Evolutionary conservation across 208 protist species (phyloP), one percentile per base, ranked within the genome.

Genomic region (Willaertia magna): DNA sequence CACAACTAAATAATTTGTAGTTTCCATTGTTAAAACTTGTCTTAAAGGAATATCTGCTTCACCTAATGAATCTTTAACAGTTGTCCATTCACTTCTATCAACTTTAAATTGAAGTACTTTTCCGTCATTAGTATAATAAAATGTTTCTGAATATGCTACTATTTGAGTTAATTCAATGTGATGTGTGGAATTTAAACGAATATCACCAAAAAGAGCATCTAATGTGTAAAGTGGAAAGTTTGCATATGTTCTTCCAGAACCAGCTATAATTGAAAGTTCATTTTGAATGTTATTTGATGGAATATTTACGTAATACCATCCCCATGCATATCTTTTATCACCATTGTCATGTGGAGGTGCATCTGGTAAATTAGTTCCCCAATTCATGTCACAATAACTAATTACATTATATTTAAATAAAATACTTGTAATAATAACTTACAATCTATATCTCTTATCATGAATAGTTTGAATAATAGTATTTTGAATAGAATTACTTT

Each of bases 361-460:
- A 49, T 26, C 18, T 61, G 82, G 82, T 20, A 85, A 44, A 9
- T 34, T 42, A 61, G 48, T 7, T 52, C 82, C 82, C 47, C 47
- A 85, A 42, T 85, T 85, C 47, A 52, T 61, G 39, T 85, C 82
- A 52, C 82, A n/a, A 43, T 85, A 85, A 40, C n/a, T 42, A 43
- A 2, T 75, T 61, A 4, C n/a, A n/a, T n/a, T n/a, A n/a, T n/a
- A n/a, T n/a, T n/a, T n/a, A n/a, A n/a, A n/a, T n/a, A 52, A 34
- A 81, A n/a, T 52, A 16, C 16, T n/a, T 3, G 3, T 55, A n/a
- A n/a, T 4, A 81, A 81, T 34, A 55, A 82, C 76, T 59, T 55
- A 82, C 47, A 82, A 51, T 51, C 47, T 18, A 22, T 11, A 82
- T 82, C 76, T 55, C 22, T 30, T 59, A 18, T 82, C 76, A 34